Percentiles rank a stretch among this genome's conserved stretches.
These are phyloP conservation scores for Thecaphora thlaspeos DNA, from an alignment of 1,284 basidiomycete species.

Conservation along the genomic window DNA sequence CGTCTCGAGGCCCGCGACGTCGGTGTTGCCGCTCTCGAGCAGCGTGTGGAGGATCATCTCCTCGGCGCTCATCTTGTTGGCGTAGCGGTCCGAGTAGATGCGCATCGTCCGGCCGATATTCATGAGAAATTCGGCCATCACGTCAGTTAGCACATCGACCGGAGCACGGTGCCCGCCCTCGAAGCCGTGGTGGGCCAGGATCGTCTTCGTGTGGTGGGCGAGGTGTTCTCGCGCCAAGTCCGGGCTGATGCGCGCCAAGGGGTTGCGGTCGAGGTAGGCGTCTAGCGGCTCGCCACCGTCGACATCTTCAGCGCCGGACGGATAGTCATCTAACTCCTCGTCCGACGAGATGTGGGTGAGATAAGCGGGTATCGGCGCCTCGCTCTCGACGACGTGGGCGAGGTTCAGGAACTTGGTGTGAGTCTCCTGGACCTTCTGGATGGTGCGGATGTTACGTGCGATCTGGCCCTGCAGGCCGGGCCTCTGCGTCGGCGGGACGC, in stretches of 20 bases:
- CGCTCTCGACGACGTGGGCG: conserved; percentile 45
- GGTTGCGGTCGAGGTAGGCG: conserved; percentile 4
- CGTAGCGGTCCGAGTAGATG: conserved; percentile 77
- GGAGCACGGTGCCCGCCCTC: conserved; percentile 60
- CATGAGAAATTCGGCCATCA: conserved; percentile 75
- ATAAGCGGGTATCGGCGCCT: conserved; percentile 49
- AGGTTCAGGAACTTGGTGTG: conserved; percentile 48
- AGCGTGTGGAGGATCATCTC: conserved; percentile 88
- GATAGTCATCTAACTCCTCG: conserved; percentile 41
- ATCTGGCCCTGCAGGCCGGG: conserved; percentile 39
- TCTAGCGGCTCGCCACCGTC: conserved; percentile 20
- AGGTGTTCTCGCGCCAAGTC: conserved; percentile 35
- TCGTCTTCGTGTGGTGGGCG: conserved; percentile 30
- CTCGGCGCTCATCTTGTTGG: conserved; percentile 76
- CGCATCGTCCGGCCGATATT: conserved; percentile 84
- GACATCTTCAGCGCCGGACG: conserved; percentile 31
- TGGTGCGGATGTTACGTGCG: conserved; percentile 45
- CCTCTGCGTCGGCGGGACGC: conserved; percentile 25
- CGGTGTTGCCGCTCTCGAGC: conserved; percentile 78
- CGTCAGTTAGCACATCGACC: conserved; percentile 75
- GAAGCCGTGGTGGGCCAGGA: conserved; percentile 53
- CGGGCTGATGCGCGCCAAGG: conserved; percentile 12
- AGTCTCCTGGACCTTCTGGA: conserved; percentile 48
- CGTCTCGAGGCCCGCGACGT: conserved; percentile 73
- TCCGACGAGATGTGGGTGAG: conserved; percentile 42